Evolutionary conservation across 306 rosid species (phyloP).

Genomic region (Vigna trinervia): DNA sequence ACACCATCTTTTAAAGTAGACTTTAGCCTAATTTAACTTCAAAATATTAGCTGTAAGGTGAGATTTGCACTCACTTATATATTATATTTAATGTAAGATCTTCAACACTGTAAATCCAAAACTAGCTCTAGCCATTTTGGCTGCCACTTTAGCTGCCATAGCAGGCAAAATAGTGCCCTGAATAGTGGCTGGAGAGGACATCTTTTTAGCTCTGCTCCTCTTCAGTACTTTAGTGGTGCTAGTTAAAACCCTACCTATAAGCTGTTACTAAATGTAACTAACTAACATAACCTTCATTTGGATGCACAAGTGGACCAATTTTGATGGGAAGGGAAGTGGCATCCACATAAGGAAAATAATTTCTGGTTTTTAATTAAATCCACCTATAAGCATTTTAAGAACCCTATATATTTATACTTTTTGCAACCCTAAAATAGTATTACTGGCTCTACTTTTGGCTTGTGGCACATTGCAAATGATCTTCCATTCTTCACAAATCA

Average conservation of each 20-base stretch:
- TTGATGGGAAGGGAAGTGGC: not conserved
- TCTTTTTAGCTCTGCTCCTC: not conserved
- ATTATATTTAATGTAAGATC: no score
- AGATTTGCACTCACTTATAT: no score
- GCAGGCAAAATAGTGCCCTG: not conserved
- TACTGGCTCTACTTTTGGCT: not conserved
- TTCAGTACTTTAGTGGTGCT: not conserved
- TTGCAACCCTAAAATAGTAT: not conserved
- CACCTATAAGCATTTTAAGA: not conserved
- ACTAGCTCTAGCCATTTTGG: not conserved
- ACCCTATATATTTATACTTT: not conserved
- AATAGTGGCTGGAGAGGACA: not conserved
- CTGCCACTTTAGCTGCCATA: not conserved
- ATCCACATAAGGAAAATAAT: not conserved
- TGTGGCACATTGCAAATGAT: constrained; percentile 23
- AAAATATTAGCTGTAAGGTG: no score
- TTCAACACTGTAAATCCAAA: not conserved
- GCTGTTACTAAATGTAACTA: not conserved
- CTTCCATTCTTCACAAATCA: not conserved
- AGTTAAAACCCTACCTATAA: not conserved
- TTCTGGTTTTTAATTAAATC: not conserved
- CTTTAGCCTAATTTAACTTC: no score
- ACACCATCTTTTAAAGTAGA: no score
- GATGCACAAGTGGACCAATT: not conserved
- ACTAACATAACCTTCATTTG: constrained; percentile 5